Percentiles rank a stretch among this genome's conserved stretches.
Conservation (phyloP, 1,284 basidiomycete species). For the Ceratobasidium theobromae region DNA sequence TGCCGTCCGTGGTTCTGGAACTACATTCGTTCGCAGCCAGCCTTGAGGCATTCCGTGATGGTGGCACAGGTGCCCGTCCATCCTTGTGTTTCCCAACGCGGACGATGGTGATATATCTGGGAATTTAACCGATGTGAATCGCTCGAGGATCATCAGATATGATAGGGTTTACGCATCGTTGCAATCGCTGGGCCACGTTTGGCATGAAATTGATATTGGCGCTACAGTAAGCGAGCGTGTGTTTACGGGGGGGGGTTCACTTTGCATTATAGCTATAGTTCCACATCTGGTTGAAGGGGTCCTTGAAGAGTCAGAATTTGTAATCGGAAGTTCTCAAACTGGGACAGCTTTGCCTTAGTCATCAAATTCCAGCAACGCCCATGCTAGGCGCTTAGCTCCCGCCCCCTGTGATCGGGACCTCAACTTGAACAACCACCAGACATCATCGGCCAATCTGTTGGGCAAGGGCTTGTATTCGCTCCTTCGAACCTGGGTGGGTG, state of each 20-base stretch:
- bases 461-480: background rate
- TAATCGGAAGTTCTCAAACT: background rate
- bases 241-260: too few relatives aligned
- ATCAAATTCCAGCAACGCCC: constrained; percentile 19
- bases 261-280: too few relatives aligned
- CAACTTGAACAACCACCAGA: background rate
- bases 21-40: too few relatives aligned
- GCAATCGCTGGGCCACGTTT: too few relatives aligned
- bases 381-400: constrained; percentile 3
- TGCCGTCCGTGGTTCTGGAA: background rate
- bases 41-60: background rate
- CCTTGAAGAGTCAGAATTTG: too few relatives aligned
- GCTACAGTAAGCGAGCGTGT: too few relatives aligned
- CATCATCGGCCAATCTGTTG: background rate
- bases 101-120: background rate
- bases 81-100: too few relatives aligned
- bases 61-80: too few relatives aligned
- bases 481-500: background rate
- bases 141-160: too few relatives aligned
- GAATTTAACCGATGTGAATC: background rate
- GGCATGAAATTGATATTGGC: too few relatives aligned
- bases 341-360: background rate
- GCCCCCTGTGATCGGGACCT: background rate
- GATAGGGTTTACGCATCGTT: too few relatives aligned
- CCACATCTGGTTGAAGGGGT: too few relatives aligned